Evolutionary conservation across 192 early-diverging fungal genomes (phyloP).

Genomic region (Allomyces javanicus): DNA sequence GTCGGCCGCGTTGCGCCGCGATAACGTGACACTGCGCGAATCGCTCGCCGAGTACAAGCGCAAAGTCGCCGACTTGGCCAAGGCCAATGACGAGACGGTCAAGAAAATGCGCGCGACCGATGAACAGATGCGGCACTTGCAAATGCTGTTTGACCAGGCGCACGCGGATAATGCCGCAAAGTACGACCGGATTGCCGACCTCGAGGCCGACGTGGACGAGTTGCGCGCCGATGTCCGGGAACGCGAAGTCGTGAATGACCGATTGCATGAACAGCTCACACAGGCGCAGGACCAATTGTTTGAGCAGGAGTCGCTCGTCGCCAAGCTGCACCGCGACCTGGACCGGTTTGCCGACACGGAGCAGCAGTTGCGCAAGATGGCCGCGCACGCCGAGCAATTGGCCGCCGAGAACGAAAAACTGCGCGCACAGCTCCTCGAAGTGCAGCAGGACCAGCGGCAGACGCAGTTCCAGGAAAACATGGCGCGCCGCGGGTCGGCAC

Average conservation of each 20-base stretch:
- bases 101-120: background rate
- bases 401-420: background rate
- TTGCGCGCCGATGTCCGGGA: background rate
- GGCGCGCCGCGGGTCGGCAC: background rate
- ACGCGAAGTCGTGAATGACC: background rate
- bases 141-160: background rate
- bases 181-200: background rate
- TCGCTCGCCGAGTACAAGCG: background rate
- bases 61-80: background rate
- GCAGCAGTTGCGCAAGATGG: background rate
- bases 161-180: background rate
- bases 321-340: background rate
- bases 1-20: background rate
- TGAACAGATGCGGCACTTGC: background rate
- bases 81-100: background rate
- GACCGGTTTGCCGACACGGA: background rate
- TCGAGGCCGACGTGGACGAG: background rate
- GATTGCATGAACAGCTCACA: background rate
- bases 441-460: background rate
- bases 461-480: background rate
- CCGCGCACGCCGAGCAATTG: background rate
- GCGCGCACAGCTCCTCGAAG: background rate
- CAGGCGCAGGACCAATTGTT: background rate
- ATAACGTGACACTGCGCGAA: background rate
- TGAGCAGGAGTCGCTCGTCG: background rate